Evolutionary conservation across 2,329 filamentous ascomycete species (phyloP), one percentile per base, ranked within the genome.

Genomic region (Sporothrix humicola): DNA sequence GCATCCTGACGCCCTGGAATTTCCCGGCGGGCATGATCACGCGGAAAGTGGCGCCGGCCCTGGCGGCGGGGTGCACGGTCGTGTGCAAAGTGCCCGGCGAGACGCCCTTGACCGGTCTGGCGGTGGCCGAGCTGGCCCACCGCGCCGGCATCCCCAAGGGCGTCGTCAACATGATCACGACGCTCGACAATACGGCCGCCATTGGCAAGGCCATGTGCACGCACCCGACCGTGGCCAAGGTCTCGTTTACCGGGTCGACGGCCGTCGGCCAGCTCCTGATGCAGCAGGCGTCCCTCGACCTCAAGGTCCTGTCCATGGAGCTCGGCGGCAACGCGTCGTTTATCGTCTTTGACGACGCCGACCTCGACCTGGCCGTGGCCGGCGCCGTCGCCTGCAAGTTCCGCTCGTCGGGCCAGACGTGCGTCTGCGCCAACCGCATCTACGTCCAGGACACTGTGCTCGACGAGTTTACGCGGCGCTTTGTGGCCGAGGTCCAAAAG

Each of bases 1-100:
- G 91, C 2, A 84, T 95, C 70, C 93, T 97, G 75, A 94, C 93
- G 10, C 93, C 94, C 73, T 96, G 93, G 93, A 97, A 97, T 83
- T 97, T 96, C 79, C 91, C 92, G 12, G 89, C 90, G 2, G 91
- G 83, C 17, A 87, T 87, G 86, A 82, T 86, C 68, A 81, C 31
- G 2, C 65, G 71, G 5, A 68, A 72, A 31, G 59, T 54, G 3
- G 71, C 17, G 4, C 12, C 91, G 9, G 91, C 91, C 1, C 81
- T 93, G 52, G 91, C 91, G 2, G 91, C 91, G 2, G 91, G 91
- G 0, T 93, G 91, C 78, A 90, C 91, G 0, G 92, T 94, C 88
- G 85, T 94, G 15, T 84, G 88, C 7, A 93, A 93, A 81, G 90
- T 91, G 1, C 90, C 88, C 3, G 90, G 90, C 0, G 91, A 93